Evolutionary conservation across 1,284 basidiomycete species (phyloP).

Genomic region (Cutaneotrichosporon curvatum): DNA sequence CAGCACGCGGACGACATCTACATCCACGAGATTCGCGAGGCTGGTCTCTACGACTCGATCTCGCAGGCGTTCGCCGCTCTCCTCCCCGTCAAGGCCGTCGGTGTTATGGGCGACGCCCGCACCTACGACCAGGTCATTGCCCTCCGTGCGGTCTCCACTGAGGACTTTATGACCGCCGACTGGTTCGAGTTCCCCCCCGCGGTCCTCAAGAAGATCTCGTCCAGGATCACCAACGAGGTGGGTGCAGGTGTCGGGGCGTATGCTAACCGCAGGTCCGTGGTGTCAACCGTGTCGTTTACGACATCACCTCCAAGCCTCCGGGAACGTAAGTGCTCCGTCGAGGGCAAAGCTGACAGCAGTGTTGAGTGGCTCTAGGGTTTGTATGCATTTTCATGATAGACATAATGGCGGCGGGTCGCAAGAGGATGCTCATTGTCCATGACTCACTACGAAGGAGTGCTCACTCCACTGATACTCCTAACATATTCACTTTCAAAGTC

Average conservation of each 20-base stretch:
- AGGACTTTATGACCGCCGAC: slow-evolving; percentile 97
- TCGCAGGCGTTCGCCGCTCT: slow-evolving; percentile 96
- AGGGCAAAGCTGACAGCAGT: slow-evolving; percentile 18
- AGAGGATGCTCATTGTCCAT: too few relatives aligned
- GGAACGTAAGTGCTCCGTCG: slow-evolving; percentile 52
- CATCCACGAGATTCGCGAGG: slow-evolving; percentile 93
- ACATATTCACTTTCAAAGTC: too few relatives aligned
- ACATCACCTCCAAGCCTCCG: slow-evolving; percentile 96
- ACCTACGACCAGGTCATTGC: slow-evolving; percentile 94
- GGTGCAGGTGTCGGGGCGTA: slow-evolving; percentile 35
- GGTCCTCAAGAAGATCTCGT: slow-evolving; percentile 84
- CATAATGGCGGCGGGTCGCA: too few relatives aligned
- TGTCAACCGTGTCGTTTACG: slow-evolving; percentile 89
- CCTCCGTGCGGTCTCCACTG: slow-evolving; percentile 80
- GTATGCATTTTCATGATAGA: too few relatives aligned
- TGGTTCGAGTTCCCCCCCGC: slow-evolving; percentile 96
- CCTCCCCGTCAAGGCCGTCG: slow-evolving; percentile 92
- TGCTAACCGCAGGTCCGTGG: slow-evolving; percentile 49
- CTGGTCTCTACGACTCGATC: slow-evolving; percentile 87
- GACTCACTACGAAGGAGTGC: too few relatives aligned
- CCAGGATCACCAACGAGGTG: slow-evolving; percentile 94
- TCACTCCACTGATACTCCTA: too few relatives aligned
- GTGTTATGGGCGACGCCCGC: slow-evolving; percentile 93
- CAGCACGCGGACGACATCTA: slow-evolving; percentile 94
- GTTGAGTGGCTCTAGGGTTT: slow-evolving; percentile 39